Conservation (phyloP, 257 asterid species). For the Solanum pinnatisectum region DNA sequence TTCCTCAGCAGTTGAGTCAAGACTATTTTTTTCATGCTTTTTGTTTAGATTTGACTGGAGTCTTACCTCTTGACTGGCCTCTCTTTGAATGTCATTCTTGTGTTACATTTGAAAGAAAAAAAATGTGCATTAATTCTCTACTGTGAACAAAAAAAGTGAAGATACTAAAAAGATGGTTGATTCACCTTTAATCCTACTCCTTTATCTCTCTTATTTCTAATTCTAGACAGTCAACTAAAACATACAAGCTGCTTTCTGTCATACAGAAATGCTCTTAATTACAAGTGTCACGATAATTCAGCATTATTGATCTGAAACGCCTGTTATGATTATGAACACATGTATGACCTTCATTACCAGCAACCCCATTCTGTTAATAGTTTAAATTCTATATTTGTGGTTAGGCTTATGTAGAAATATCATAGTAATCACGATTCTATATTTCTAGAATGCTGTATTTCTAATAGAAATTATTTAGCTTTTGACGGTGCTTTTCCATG, state of each 20-base stretch:
- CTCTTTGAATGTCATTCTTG: background rate
- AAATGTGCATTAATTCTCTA: background rate
- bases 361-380: background rate
- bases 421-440: background rate
- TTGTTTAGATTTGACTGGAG: background rate
- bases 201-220: background rate
- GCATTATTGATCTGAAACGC: background rate
- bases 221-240: background rate
- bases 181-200: background rate
- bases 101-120: background rate
- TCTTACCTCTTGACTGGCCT: background rate
- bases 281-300: background rate
- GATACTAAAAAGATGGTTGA: background rate
- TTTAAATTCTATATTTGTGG: background rate
- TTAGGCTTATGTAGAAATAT: background rate
- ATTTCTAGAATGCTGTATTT: background rate
- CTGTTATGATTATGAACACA: background rate
- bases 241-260: background rate
- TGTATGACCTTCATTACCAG: background rate
- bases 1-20: no score
- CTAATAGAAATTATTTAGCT: background rate
- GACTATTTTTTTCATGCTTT: background rate
- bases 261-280: background rate
- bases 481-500: background rate
- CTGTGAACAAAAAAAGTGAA: background rate